Base-by-base conservation (phyloP, 2,329 filamentous ascomycete genomes). In the Fusarium mangiferae region DNA sequence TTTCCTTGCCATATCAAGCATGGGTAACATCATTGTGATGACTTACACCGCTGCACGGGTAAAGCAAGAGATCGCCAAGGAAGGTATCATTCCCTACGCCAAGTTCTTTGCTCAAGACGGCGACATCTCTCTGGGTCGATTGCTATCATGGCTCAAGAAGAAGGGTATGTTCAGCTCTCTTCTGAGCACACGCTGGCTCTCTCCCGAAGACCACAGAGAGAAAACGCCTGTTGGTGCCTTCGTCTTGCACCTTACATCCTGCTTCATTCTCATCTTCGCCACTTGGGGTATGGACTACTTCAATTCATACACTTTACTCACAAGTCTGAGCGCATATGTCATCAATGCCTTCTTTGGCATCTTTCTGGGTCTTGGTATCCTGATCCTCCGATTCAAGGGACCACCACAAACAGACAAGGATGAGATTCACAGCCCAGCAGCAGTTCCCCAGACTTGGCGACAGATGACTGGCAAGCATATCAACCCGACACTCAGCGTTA, bases 31-130 rank as follows among this genome's bases (percentile, higher is more conserved):
- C 46, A 82, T 90, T 18, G 86, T 87, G 26, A 88, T 87, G 80
- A 90, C 88, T 2, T 90, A 88, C 71, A 88, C 87, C 0, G 85
- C 87, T 13, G 84, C 87, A 6, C 82, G 87, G 68, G 85, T 90
- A 24, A 90, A 90, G 76, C 88, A 90, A 75, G 88, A 90, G 75
- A 89, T 90, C 48, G 89, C 88, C 13, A 90, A 90, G 74, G 86
- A 89, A 76, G 88, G 88, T 2, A 84, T 89, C 59, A 79, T 89
- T 5, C 87, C 87, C 0, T 87, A 80, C 60, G 83, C 86, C 7
- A 82, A 83, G 41, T 86, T 88, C 78, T 86, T 88, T 68, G 86
- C 84, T 4, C 79, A 81, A 45, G 81, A 83, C 46, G 75, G 71
- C 4, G 82, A 83, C 30, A 70, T 82, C 36, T 82, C 81, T 4